These are phyloP conservation scores for Cucurbita argyrosperma DNA, from an alignment of 306 rosid species.

Conservation along the genomic window DNA sequence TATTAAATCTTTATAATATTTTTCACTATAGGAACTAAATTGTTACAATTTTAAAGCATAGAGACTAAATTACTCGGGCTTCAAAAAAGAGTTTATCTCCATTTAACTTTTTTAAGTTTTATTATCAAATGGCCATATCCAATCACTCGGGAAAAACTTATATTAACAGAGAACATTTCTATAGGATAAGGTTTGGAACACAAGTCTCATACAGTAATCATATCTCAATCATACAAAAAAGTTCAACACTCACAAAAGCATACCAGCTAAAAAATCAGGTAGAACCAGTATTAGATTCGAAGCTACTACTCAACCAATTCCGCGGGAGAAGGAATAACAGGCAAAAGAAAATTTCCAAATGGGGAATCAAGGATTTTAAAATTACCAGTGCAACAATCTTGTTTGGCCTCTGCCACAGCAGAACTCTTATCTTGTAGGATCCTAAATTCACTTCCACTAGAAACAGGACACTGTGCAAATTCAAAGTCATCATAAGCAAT, in stretches of 20 bases:
- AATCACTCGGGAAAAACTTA: too few relatives aligned
- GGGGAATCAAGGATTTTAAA: constrained; percentile 40
- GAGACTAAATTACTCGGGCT: too few relatives aligned
- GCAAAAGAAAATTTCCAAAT: constrained; percentile 44
- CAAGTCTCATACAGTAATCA: background rate
- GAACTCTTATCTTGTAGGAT: constrained; percentile 31
- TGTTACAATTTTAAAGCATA: too few relatives aligned
- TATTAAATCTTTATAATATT: too few relatives aligned
- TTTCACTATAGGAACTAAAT: too few relatives aligned
- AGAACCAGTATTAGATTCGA: background rate
- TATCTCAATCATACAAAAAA: background rate
- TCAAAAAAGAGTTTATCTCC: too few relatives aligned
- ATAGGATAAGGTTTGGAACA: too few relatives aligned
- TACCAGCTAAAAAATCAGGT: background rate
- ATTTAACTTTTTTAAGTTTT: too few relatives aligned
- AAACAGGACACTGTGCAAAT: constrained; percentile 15
- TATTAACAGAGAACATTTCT: too few relatives aligned
- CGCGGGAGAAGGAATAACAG: constrained; percentile 31
- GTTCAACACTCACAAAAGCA: background rate
- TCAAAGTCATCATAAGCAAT: background rate
- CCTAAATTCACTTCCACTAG: constrained; percentile 10
- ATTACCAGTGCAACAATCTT: constrained; percentile 49
- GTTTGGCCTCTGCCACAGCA: constrained; percentile 38
- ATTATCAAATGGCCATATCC: too few relatives aligned
- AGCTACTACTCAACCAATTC: constrained; percentile 23